A percentile compares a stretch with the other conserved stretches of the same genome.
These are phyloP conservation scores for Ananas comosus DNA, from an alignment of 176 grass and related monocot species.

Conservation along the genomic window DNA sequence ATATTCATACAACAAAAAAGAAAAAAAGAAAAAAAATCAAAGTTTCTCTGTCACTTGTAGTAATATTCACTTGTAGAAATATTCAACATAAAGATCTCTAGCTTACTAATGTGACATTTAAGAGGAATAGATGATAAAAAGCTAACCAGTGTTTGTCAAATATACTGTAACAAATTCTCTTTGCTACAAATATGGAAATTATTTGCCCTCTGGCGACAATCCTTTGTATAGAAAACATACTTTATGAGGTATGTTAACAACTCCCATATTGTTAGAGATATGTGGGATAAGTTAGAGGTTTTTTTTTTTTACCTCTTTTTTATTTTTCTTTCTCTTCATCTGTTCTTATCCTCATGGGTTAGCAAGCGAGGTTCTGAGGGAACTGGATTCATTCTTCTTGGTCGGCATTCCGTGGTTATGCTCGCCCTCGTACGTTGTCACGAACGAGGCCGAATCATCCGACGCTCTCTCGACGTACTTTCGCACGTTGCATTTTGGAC, in stretches of 20 bases:
- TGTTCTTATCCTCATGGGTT: not conserved
- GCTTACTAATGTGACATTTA: not conserved
- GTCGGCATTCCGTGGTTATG: constrained; percentile 41
- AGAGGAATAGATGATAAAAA: not conserved
- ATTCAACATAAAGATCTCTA: not conserved
- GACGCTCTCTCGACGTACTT: constrained; percentile 45
- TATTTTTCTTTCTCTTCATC: not conserved
- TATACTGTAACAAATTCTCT: not conserved
- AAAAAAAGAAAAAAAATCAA: not conserved
- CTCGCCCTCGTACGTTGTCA: constrained; percentile 49
- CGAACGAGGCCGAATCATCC: constrained; percentile 29
- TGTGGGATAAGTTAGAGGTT: too few species aligned
- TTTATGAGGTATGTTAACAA: not conserved
- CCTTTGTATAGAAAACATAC: not conserved
- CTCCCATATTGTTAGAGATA: not conserved
- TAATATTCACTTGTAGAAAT: too few species aligned
- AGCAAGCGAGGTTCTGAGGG: not conserved
- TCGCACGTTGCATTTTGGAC: constrained; percentile 34
- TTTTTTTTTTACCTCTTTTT: not conserved
- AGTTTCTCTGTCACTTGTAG: not conserved
- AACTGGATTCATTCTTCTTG: not conserved
- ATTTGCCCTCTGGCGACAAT: too few species aligned
- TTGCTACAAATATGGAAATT: not conserved
- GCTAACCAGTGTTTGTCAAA: not conserved
- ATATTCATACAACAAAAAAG: not conserved